These are phyloP conservation scores for Ceratocystis alfenasii DNA, from an alignment of 2,329 filamentous ascomycete species.

Conservation along the genomic window DNA sequence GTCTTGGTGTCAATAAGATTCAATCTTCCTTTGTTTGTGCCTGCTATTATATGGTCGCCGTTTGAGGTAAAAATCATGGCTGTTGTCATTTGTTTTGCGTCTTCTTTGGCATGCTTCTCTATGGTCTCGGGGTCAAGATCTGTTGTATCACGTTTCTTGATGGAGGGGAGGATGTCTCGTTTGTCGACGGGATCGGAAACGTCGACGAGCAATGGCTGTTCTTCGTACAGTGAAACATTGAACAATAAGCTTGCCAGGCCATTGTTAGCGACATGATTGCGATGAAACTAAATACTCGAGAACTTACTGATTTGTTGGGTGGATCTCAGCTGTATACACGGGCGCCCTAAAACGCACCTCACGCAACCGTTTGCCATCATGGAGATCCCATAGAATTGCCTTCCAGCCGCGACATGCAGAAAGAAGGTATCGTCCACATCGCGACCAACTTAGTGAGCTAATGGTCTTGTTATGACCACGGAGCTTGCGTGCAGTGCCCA, in stretches of 20 bases:
- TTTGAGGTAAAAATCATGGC: constrained; percentile 77
- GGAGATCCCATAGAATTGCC: constrained; percentile 87
- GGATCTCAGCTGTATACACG: constrained; percentile 89
- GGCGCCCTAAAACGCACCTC: constrained; percentile 86
- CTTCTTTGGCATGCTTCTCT: constrained; percentile 80
- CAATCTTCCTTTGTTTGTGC: constrained; percentile 89
- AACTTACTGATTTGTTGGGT: constrained; percentile 71
- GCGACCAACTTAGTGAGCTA: constrained; percentile 89
- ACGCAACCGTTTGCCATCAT: constrained; percentile 55
- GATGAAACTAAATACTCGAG: neutral
- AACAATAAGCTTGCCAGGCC: constrained; percentile 54
- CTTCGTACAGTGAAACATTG: constrained; percentile 86
- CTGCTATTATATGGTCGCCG: constrained; percentile 80
- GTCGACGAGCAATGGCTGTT: constrained; percentile 80
- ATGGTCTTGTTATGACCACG: constrained; percentile 88
- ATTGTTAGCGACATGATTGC: constrained; percentile 24
- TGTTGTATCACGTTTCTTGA: constrained; percentile 59
- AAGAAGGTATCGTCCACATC: constrained; percentile 78
- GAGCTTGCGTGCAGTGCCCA: constrained; percentile 88
- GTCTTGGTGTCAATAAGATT: constrained; percentile 85
- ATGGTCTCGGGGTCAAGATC: constrained; percentile 57
- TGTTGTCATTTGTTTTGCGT: constrained; percentile 90
- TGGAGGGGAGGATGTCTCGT: constrained; percentile 68
- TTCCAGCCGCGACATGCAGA: constrained; percentile 95
- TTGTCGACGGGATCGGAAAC: constrained; percentile 55